These are phyloP conservation scores for Gossypium rotundifolium DNA, from an alignment of 345 rosid species.

Conservation along the genomic window DNA sequence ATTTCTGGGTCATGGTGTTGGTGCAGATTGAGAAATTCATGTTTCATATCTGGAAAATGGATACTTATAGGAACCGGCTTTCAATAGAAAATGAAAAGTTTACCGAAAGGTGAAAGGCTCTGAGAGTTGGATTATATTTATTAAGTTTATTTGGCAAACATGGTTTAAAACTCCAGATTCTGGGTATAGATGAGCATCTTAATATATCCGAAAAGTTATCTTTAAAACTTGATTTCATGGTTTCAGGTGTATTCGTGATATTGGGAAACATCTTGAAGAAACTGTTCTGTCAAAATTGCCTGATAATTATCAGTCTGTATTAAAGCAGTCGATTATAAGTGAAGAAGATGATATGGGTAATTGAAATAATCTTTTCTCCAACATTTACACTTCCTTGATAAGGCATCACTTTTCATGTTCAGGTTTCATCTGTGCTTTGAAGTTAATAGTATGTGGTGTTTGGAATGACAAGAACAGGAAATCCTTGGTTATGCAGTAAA, in stretches of 20 bases:
- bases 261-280: conserved; percentile 61
- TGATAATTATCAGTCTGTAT: conserved; percentile 60
- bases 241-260: conserved; percentile 50
- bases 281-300: conserved; percentile 68
- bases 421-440: not conserved
- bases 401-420: not conserved
- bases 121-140: not conserved
- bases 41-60: conserved; percentile 51
- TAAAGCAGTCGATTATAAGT: conserved; percentile 73
- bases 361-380: not conserved
- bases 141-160: not conserved
- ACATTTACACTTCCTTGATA: not conserved
- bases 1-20: not conserved
- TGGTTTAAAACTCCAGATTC: not conserved
- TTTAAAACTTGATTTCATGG: not conserved
- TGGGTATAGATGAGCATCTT: not conserved
- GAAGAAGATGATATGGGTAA: conserved; percentile 89
- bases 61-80: conserved; percentile 43
- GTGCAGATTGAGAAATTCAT: conserved; percentile 74
- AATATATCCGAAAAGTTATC: not conserved
- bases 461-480: not conserved
- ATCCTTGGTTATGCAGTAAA: not conserved
- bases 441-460: not conserved
- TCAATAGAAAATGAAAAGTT: conserved; percentile 56
- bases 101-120: conserved; percentile 47